phyloP scores from a whole-genome alignment of 129 eudicot genomes.

The Deinandra increscens region DNA sequence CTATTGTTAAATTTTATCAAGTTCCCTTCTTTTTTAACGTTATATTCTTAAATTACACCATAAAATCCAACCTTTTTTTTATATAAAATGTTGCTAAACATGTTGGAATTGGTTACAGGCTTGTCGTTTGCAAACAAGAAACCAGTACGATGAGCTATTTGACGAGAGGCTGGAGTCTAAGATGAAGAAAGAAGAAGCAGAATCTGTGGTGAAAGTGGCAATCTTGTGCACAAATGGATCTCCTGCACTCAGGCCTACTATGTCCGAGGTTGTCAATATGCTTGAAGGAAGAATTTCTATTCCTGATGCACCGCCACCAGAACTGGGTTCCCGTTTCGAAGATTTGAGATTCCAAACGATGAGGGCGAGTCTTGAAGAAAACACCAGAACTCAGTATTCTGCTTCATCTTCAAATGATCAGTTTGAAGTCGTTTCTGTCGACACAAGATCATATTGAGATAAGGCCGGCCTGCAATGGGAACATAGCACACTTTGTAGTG shows the following conservation, averaged over 20 bases:
- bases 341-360: conserved; percentile 73
- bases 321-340: conserved; percentile 35
- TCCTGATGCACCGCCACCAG: conserved; percentile 40
- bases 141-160: conserved; percentile 48
- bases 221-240: conserved; percentile 69
- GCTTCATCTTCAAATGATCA: conserved; percentile 36
- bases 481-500: neutral
- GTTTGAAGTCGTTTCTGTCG: conserved; percentile 30
- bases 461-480: neutral
- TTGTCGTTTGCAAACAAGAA: conserved; percentile 48
- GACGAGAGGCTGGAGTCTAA: conserved; percentile 49
- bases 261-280: conserved; percentile 76
- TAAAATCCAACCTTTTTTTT: no score
- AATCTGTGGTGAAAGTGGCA: conserved; percentile 52
- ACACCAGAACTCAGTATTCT: conserved; percentile 32
- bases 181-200: conserved; percentile 57
- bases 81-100: no score
- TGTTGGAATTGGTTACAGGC: conserved; percentile 42
- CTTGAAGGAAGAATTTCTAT: conserved; percentile 51
- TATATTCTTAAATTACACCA: no score
- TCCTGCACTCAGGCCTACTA: conserved; percentile 63
- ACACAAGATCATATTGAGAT: conserved; percentile 26
- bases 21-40: no score
- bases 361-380: conserved; percentile 43
- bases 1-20: no score